Evolutionary conservation across 2,329 filamentous ascomycete species (phyloP), one percentile per base, ranked within the genome.

Genomic region (Ophiostoma tasmaniense): DNA sequence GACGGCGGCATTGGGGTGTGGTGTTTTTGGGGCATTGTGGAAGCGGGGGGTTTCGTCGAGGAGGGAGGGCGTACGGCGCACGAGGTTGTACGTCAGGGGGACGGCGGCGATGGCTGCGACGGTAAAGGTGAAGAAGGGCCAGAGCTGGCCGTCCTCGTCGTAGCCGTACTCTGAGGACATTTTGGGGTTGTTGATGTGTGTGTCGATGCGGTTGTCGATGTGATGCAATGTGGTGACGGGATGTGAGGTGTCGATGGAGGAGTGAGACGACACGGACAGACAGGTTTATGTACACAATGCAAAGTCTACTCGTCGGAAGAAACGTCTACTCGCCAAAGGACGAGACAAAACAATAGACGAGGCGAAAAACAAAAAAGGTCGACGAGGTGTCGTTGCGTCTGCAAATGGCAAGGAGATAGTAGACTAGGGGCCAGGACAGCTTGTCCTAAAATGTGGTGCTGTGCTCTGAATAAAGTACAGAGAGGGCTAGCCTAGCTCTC

Each of bases 101-200:
- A 97, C 81, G 42, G 95, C 97, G 80, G 97, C 86, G 74, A 99
- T 87, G 76, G 89, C 89, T 72, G 90, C 88, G 76, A 98, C 85
- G 61, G 93, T 97, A 77, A 97, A 89, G 81, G 98, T 90, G 84
- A 99, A 99, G 86, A 96, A 97, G 74, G 96, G 95, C 84, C 97
- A 99, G 84, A 97, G 97, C 86, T 97, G 92, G 75, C 93, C 93
- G 87, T 95, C 88, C 78, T 97, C 91, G 86, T 99, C 95, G 83
- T 99, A 99, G 76, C 91, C 96, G 85, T 99, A 99, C 80, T 98
- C 94, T 76, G 91, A 92, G 78, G 90, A 93, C 88, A 95, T 95
- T 79, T n/a, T 22, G 62, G 14, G 50, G 42, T 45, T 20, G 42
- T 17, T 45, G 42, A 20, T 8, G 45, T n/a, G 33, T 33, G 33